Evolutionary conservation across 345 rosid species (phyloP), one percentile per base, ranked within the genome.

Genomic region (Lepidium aucheri): DNA sequence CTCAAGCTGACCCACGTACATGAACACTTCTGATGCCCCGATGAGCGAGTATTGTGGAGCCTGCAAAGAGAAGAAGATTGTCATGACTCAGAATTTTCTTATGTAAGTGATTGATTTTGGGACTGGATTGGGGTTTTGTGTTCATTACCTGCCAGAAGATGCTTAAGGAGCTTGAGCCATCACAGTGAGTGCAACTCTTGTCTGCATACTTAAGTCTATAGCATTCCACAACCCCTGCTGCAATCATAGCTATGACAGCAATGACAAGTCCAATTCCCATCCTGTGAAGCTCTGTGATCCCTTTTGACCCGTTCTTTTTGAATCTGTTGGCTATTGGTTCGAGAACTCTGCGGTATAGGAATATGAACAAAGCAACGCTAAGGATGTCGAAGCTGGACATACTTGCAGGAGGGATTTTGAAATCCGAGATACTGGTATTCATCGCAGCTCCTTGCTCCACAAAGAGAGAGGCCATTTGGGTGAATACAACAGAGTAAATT

Each of bases 361-460:
- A 91, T 33, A 95, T 89, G 85, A 95, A 95, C 49, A 77, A 8
- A 10, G 96, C 99, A 1, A 95, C 99, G 16, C 98, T 91, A 5
- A 89, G 68, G 59, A 91, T 95, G 79, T 95, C 99, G 14, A 95
- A 95, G 83, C 97, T 84, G 16, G 99, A 95, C 99, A 95, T 95
- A 83, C 97, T 84, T 14, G 99, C 97, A 0, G 99, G 83, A 2
- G 99, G 99, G 67, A 95, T 78, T 61, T 71, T 80, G 83, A 95
- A 95, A 61, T 80, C 72, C 3, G 88, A 78, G 60, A 95, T 44
- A 1, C 72, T 73, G 12, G 98, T 95, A 65, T 83, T 95, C 99
- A 95, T 95, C 10, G 95, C 98, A 44, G 96, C 98, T 7, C 99
- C 99, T 87, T 95, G 99, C 77, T 87, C 99, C 14, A 95, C 99